Evolutionary conservation across 495 filamentous ascomycete genomes (phyloP), one percentile per base, ranked within the genome.

Genomic region (Neurospora sp.): DNA sequence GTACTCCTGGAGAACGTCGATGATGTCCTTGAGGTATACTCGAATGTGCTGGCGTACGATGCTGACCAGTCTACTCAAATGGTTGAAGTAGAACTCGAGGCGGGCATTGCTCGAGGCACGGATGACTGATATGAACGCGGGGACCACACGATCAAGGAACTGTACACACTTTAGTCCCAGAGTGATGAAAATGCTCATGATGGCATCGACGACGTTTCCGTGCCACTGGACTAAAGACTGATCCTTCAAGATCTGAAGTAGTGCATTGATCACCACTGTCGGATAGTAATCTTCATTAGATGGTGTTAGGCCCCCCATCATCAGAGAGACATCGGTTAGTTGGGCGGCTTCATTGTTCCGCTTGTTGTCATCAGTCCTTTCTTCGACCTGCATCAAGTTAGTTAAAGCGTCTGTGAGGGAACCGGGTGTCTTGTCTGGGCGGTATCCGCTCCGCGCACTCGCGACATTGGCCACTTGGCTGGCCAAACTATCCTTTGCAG

Each of bases 241-340:
- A 78, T 99, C 96, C 75, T 93, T 93, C 54, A 99, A 83, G 72
- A 99, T 93, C 71, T 93, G 91, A 79, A 98, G 89, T 62, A 99
- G 84, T 2, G 95, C 95, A 77, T 96, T 96, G 78, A 99, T 97
- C 49, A 98, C 96, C 23, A 99, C 94, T 0, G 96, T 98, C 4
- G 96, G 96, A 78, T 97, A 98, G 78, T 98, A 99, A 74, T 99
- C 96, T 78, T 99, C 96, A 74, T 93, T 96, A 0, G 94, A 97
- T 3, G 96, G 96, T 3, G 94, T 98, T n/a, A 97, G 87, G 12
- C 96, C 95, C 74, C 91, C 92, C 94, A 99, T 98, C 84, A 99
- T 97, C 27, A 99, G 86, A 16, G 94, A 94, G 70, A 99, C 96
- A 84, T 99, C 96, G 16, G 94, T 96, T 72, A 96, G 88, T 38